phyloP scores from a whole-genome alignment of 1,284 basidiomycete species.

The Irpex lacteus region DNA sequence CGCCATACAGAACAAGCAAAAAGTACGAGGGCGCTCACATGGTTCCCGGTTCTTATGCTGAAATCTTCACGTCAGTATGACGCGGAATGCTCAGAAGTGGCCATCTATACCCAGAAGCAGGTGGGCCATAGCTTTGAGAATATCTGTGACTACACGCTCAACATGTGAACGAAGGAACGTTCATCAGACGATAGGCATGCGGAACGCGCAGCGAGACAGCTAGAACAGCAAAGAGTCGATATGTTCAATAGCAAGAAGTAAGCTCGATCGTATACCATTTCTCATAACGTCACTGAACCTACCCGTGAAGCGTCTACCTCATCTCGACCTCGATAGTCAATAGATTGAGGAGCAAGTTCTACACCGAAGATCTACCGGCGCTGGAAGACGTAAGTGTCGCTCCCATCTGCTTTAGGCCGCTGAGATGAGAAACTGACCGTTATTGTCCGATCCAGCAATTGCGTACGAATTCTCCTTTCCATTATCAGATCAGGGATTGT shows the following conservation, averaged over 20 bases:
- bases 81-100: slow-evolving; percentile 70
- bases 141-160: slow-evolving; percentile 6
- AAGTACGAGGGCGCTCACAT: slow-evolving; percentile 39
- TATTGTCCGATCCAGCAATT: slow-evolving; percentile 46
- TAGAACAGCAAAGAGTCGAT: slow-evolving; percentile 69
- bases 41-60: slow-evolving; percentile 7
- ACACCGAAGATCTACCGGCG: slow-evolving; percentile 59
- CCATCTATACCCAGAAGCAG: slow-evolving; percentile 73
- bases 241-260: slow-evolving; percentile 84
- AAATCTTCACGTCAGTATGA: slow-evolving; percentile 55
- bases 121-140: slow-evolving; percentile 30
- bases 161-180: slow-evolving; percentile 44
- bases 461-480: slow-evolving; percentile 42
- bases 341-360: slow-evolving; percentile 65
- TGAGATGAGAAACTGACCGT: slow-evolving; percentile 7
- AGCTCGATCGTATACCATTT: slow-evolving; percentile 10
- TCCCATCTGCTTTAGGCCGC: slow-evolving; percentile 5
- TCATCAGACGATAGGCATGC: slow-evolving; percentile 73
- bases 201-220: slow-evolving; percentile 67
- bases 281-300: neutral
- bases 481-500: neutral
- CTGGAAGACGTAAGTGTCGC: slow-evolving; percentile 66
- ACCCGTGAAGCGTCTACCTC: slow-evolving; percentile 55
- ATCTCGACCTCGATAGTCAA: slow-evolving; percentile 70
- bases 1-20: slow-evolving; percentile 63